A percentile compares a stretch with the other conserved stretches of the same genome.
Conservation (phyloP, 257 asterid species). For the Lycium ferocissimum region DNA sequence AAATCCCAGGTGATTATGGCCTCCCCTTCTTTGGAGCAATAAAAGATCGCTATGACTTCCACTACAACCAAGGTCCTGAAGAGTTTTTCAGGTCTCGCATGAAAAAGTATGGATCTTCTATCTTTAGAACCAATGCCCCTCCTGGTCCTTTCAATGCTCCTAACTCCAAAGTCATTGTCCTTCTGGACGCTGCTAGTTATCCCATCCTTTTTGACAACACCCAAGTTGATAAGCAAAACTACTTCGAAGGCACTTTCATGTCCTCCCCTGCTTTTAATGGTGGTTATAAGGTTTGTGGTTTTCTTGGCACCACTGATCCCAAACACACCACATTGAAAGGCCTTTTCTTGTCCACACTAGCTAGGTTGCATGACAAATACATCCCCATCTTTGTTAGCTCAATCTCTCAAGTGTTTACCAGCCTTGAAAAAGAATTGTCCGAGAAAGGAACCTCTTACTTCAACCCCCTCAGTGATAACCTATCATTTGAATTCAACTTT, state of each 20-base stretch:
- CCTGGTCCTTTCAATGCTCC: conserved; percentile 61
- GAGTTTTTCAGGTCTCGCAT: conserved; percentile 52
- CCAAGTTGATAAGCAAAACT: conserved; percentile 60
- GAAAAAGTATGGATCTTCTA: conserved; percentile 50
- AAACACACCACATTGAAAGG: conserved; percentile 57
- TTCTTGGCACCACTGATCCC: conserved; percentile 61
- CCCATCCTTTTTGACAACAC: conserved; percentile 73
- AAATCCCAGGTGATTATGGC: conserved; percentile 61
- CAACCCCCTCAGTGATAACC: conserved; percentile 52
- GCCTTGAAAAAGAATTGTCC: conserved; percentile 54
- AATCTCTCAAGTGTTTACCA: conserved; percentile 48
- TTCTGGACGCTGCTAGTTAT: conserved; percentile 72
- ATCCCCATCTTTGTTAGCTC: conserved; percentile 54
- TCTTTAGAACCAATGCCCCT: conserved; percentile 50
- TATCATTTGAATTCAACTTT: conserved; percentile 67
- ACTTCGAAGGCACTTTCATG: conserved; percentile 78
- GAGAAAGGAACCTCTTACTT: conserved; percentile 52
- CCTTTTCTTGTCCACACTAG: conserved; percentile 43
- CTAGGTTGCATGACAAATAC: conserved; percentile 42
- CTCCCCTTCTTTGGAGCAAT: conserved; percentile 52
- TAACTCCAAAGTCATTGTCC: conserved; percentile 44
- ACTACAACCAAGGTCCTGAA: conserved; percentile 53
- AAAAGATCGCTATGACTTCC: conserved; percentile 53
- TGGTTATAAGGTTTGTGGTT: conserved; percentile 69
- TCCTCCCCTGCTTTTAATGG: conserved; percentile 68